A percentile compares a stretch with the other conserved stretches of the same genome.
phyloP scores from a whole-genome alignment of 176 grass and related monocot species.

The Saccharum spontaneum region DNA sequence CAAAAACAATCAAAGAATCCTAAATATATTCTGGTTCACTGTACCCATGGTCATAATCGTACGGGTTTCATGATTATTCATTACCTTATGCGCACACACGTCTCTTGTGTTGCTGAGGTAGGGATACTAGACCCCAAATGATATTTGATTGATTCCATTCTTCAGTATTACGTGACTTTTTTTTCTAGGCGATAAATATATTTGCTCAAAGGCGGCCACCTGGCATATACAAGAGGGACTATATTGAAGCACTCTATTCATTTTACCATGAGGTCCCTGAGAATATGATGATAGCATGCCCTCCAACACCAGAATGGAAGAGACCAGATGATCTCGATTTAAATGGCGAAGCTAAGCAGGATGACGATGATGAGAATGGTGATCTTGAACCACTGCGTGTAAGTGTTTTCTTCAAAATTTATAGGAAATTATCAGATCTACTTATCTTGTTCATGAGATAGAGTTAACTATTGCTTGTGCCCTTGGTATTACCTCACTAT shows the following conservation, averaged over 20 bases:
- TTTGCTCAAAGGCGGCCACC: slow-evolving; percentile 87
- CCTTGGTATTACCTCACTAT: not conserved
- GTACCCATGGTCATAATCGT: slow-evolving; percentile 99
- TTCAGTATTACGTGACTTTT: slow-evolving; percentile 21
- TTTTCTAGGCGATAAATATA: slow-evolving; percentile 49
- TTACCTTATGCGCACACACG: slow-evolving; percentile 85
- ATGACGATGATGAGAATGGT: slow-evolving; percentile 74
- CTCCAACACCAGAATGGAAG: slow-evolving; percentile 94
- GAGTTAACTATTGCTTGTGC: not conserved
- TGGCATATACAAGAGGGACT: slow-evolving; percentile 98
- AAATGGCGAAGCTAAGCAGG: slow-evolving; percentile 94
- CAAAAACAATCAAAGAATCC: slow-evolving; percentile 73
- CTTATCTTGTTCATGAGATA: not conserved
- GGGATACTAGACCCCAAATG: slow-evolving; percentile 18
- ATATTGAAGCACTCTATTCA: slow-evolving; percentile 80
- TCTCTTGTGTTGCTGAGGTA: slow-evolving; percentile 74
- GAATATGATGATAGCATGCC: slow-evolving; percentile 64
- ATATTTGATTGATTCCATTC: slow-evolving; percentile 7
- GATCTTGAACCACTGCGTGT: slow-evolving; percentile 55
- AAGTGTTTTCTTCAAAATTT: slow-evolving; percentile 28
- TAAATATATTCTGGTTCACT: slow-evolving; percentile 95
- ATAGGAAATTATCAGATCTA: not conserved
- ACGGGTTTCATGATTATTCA: slow-evolving; percentile 99
- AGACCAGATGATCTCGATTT: slow-evolving; percentile 86
- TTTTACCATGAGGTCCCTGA: slow-evolving; percentile 98